Evolutionary conservation across 228 moss, liverwort and hornwort genomes (phyloP), one percentile per base, ranked within the genome.

Genomic region (Sphagnum magellanicum): DNA sequence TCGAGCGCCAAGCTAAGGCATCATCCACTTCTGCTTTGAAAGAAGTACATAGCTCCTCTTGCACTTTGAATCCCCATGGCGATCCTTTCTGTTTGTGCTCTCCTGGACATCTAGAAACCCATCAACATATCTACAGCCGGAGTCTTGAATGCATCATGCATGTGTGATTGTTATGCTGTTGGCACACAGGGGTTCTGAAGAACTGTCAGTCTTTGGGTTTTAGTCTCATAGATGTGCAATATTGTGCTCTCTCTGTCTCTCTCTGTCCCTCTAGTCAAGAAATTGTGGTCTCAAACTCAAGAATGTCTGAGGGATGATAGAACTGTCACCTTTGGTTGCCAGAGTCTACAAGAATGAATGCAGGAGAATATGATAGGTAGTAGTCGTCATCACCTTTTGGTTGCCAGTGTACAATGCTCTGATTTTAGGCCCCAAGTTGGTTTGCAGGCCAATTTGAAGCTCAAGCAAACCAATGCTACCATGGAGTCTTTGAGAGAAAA

Each of bases 1-100:
- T 70, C 52, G 87, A 87, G 81, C 80, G 76, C 16, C 83, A 83
- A 72, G 78, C 78, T 48, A 87, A 83, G 76, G 67, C 65, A 58
- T 17, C 72, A 65, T 60, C 80, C 55, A 74, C 74, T 70, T 70
- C 72, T 52, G 72, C 80, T 4, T 53, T 83, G 48, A 72, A 83
- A 61, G 63, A 65, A 55, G 87, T 87, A 74, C 49, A 46, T 64
- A 46, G 47, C 9, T 64, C 55, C 6, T 55, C 8, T 55, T 12
- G 12, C 10, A 32, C 47, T 16, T 63, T 16, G 47, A 62, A 62
- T 10, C 48, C 8, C 32, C 50, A 10, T 64, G 6, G 6, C 4
- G 5, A 49, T 11, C 48, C 49, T 13, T 48, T 62, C 48, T 4
- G 48, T 46, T 10, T 4, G 12, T 64, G 8, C 15, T 62, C 4